Conservation (phyloP, 495 filamentous ascomycete species). For the Rhypophila decipiens region DNA sequence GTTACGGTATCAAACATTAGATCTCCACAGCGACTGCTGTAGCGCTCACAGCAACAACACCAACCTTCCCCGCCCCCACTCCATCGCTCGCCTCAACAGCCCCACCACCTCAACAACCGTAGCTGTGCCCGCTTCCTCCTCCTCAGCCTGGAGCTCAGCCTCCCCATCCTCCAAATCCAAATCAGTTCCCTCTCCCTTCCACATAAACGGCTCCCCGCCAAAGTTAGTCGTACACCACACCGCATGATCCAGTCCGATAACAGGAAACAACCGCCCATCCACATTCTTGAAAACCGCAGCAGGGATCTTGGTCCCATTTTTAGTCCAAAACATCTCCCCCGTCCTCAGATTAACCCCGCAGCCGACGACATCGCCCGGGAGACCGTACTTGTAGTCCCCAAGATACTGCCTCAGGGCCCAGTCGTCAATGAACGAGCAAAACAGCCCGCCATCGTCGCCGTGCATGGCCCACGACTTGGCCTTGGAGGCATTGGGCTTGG, state of each 20-base stretch:
- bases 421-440: neutral
- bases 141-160: too few species aligned
- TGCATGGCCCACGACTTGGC: neutral
- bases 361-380: neutral
- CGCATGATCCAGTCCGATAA: neutral
- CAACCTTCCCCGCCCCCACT: too few species aligned
- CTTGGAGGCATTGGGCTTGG: neutral
- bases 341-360: neutral
- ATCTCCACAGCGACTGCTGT: too few species aligned
- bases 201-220: neutral
- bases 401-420: too few species aligned
- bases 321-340: neutral
- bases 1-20: too few species aligned
- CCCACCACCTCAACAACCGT: too few species aligned
- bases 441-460: neutral
- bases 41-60: too few species aligned
- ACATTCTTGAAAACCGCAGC: neutral
- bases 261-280: neutral
- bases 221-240: neutral
- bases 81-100: too few species aligned
- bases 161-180: too few species aligned
- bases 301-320: neutral
- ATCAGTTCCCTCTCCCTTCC: neutral
- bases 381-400: too few species aligned
- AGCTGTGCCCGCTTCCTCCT: too few species aligned